Evolutionary conservation across 768 basidiomycete genomes (phyloP), one percentile per base, ranked within the genome.

Genomic region (Tubosaeta brunneosetosa): DNA sequence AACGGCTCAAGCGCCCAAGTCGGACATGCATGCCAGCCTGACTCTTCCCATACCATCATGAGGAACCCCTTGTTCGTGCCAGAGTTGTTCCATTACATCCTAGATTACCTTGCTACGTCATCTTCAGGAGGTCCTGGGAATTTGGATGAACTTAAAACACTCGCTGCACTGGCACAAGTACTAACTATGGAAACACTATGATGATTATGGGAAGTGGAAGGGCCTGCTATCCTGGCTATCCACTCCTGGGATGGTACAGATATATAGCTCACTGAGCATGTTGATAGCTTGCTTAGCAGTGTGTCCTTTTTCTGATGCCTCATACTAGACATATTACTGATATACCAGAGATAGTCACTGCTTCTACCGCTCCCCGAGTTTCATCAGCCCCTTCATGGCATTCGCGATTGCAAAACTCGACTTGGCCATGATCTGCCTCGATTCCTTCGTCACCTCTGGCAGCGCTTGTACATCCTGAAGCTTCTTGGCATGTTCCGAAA

Each of bases 371-470:
- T 66, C 65, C 64, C 63, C 83, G 51, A 92, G 67, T 70, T 88
- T 91, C 81, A 88, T 92, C 61, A 98, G 73, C 13, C 83, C 86
- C 74, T 97, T 97, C 86, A 98, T 89, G 34, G 89, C 88, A 69
- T 97, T 97, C 37, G 95, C 95, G 59, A 98, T 82, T 5, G 94
- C 94, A 71, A 97, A 98, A 69, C 89, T 92, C 48, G 93, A 93
- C 70, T 91, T 91, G 40, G 95, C 95, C 86, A 97, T 97, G 50
- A 90, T 79, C 71, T 97, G 94, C 64, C 95, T 79, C 55, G 87
- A 84, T 61, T 91, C 88, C 72, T 98, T 98, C 44, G 88, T 91
- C 55, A 97, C 84, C 59, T 91, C 88, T 0, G 85, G 79, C 48
- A 83, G 71, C 42, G 82, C 78, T 71, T 95, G 94, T 55, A 92